Conservation (phyloP, 768 basidiomycete genomes). For the Boletus sp. region DNA sequence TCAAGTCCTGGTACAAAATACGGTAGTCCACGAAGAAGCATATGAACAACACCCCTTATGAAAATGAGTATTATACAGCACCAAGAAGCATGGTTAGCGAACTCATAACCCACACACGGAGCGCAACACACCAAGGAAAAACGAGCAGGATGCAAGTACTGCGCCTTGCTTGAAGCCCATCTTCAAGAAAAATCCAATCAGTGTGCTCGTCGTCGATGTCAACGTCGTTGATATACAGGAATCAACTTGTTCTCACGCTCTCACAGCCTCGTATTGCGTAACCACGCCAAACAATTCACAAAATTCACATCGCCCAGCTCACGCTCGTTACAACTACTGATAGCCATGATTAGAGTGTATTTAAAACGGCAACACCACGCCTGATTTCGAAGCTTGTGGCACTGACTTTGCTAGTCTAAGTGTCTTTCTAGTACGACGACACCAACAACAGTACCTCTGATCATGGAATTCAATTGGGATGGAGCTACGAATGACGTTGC, state of each 20-base stretch:
- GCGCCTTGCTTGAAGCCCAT: constrained; percentile 93
- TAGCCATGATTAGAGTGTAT: no score
- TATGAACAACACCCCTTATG: constrained; percentile 73
- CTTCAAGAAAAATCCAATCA: neutral
- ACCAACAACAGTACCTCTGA: no score
- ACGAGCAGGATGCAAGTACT: constrained; percentile 83
- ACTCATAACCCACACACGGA: constrained; percentile 16
- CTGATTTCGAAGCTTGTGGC: no score
- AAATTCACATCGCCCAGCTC: no score
- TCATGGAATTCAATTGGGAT: no score
- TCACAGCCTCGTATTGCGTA: constrained; percentile 27
- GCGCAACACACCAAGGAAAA: constrained; percentile 75
- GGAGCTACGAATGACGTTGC: no score
- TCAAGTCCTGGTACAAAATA: constrained; percentile 68
- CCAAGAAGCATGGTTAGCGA: neutral
- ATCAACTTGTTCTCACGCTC: constrained; percentile 15
- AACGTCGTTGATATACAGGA: neutral
- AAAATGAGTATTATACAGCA: neutral
- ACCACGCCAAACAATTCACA: no score
- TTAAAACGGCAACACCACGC: no score
- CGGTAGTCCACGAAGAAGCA: constrained; percentile 88
- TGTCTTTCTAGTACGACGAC: no score
- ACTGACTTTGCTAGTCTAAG: no score
- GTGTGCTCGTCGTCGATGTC: neutral
- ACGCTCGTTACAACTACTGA: no score